These are phyloP conservation scores for Sporothrix protearum DNA, from an alignment of 2,329 filamentous ascomycete genomes.

Conservation along the genomic window DNA sequence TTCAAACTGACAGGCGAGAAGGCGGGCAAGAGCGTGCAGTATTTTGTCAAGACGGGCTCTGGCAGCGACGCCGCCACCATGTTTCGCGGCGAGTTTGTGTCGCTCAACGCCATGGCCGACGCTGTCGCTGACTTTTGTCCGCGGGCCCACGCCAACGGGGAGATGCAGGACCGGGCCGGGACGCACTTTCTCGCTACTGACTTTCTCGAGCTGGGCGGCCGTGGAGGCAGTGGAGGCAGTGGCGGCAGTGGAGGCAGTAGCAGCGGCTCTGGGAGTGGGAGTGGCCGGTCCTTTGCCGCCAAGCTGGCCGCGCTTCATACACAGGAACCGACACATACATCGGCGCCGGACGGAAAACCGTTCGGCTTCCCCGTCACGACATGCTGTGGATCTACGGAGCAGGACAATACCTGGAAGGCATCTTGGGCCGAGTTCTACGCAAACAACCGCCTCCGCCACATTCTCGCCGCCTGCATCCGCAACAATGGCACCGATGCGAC, in stretches of 20 bases:
- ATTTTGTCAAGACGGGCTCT: constrained; percentile 69
- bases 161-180: constrained; percentile 50
- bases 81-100: constrained; percentile 77
- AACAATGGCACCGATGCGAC: constrained; percentile 63
- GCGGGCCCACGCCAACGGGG: constrained; percentile 68
- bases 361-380: constrained; percentile 85
- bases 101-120: constrained; percentile 74
- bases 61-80: constrained; percentile 60
- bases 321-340: constrained; percentile 65
- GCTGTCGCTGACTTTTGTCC: constrained; percentile 74
- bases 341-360: constrained; percentile 55
- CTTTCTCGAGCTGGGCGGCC: constrained; percentile 64
- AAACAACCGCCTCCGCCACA: constrained; percentile 65
- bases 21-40: constrained; percentile 35
- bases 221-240: too few relatives aligned
- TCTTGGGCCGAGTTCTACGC: constrained; percentile 87
- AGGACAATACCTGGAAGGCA: constrained; percentile 69
- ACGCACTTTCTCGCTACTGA: constrained; percentile 67
- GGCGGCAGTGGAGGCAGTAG: too few relatives aligned
- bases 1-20: constrained; percentile 38
- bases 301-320: constrained; percentile 78
- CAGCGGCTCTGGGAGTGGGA: constrained; percentile 41
- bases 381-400: constrained; percentile 79
- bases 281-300: constrained; percentile 60
- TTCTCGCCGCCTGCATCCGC: constrained; percentile 56